Evolutionary conservation across 305 asterid species (phyloP).

Genomic region (Euphrasia arctica): DNA sequence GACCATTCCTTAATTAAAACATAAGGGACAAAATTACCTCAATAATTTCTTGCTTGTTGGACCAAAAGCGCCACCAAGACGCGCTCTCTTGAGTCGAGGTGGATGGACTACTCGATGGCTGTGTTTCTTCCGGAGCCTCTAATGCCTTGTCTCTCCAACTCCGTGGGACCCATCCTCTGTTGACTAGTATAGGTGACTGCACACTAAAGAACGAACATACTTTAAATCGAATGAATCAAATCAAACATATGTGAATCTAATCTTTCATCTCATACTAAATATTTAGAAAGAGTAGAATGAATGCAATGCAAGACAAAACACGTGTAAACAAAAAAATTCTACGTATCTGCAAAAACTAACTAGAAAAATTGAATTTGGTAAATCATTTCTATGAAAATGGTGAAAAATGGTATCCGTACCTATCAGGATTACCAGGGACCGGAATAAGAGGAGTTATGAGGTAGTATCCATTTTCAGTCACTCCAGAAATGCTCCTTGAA

Average conservation of each 20-base stretch:
- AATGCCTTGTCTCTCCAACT: constrained; percentile 81
- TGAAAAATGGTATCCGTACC: constrained; percentile 34
- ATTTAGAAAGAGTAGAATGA: too few species aligned
- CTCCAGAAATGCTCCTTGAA: constrained; percentile 95
- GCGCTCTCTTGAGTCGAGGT: constrained; percentile 40
- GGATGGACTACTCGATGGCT: constrained; percentile 31
- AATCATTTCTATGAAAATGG: background rate
- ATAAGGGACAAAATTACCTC: constrained; percentile 46
- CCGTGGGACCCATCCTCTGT: constrained; percentile 99
- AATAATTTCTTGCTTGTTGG: constrained; percentile 37
- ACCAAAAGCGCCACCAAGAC: constrained; percentile 64
- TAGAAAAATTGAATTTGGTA: background rate
- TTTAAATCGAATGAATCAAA: constrained; percentile 7
- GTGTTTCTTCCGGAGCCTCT: constrained; percentile 34
- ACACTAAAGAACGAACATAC: constrained; percentile 44
- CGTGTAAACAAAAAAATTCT: background rate
- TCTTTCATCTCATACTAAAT: too few species aligned
- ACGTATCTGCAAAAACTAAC: background rate
- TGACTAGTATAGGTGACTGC: constrained; percentile 70
- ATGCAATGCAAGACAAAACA: background rate
- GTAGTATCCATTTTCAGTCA: constrained; percentile 92
- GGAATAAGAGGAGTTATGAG: constrained; percentile 79
- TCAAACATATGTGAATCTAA: constrained; percentile 9
- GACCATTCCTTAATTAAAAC: background rate
- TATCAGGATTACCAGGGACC: constrained; percentile 52